Evolutionary conservation across 108 stramenopile species (phyloP).

Genomic region (Epithemia pelagica): DNA sequence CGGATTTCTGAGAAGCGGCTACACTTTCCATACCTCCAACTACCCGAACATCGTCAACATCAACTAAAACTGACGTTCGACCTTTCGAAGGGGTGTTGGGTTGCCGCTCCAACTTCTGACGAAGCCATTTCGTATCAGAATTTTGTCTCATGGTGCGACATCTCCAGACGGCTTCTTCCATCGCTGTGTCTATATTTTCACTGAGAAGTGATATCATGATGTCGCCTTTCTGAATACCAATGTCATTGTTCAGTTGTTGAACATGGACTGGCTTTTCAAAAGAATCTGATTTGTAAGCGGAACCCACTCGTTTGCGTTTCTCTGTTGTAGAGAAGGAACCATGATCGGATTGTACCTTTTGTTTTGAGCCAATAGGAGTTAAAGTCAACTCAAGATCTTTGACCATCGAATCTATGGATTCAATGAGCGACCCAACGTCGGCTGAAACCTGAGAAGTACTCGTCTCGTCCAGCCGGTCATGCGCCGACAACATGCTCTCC

Average conservation of each 20-base stretch:
- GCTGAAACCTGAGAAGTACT: background rate
- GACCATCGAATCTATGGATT: background rate
- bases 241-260: slow-evolving; percentile 27
- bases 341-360: background rate
- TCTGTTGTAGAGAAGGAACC: background rate
- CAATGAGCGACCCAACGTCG: background rate
- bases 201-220: slow-evolving; percentile 35
- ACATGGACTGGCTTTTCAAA: slow-evolving; percentile 16
- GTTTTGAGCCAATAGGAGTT: background rate
- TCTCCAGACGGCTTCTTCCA: slow-evolving; percentile 34
- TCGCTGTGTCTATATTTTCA: slow-evolving; percentile 24
- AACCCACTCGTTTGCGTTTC: background rate
- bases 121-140: slow-evolving; percentile 12
- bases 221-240: slow-evolving; percentile 47
- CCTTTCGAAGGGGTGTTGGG: background rate
- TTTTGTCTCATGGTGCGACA: slow-evolving; percentile 23
- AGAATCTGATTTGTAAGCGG: background rate
- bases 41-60: slow-evolving; percentile 24
- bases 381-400: background rate
- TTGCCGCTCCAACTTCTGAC: background rate
- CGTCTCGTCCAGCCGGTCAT: background rate
- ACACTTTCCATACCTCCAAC: slow-evolving; percentile 16
- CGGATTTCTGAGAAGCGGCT: slow-evolving; percentile 17
- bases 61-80: slow-evolving; percentile 19
- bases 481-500: background rate